These are phyloP conservation scores for Dendrostoma leiphaemia DNA, from an alignment of 2,329 filamentous ascomycete genomes.

Conservation along the genomic window DNA sequence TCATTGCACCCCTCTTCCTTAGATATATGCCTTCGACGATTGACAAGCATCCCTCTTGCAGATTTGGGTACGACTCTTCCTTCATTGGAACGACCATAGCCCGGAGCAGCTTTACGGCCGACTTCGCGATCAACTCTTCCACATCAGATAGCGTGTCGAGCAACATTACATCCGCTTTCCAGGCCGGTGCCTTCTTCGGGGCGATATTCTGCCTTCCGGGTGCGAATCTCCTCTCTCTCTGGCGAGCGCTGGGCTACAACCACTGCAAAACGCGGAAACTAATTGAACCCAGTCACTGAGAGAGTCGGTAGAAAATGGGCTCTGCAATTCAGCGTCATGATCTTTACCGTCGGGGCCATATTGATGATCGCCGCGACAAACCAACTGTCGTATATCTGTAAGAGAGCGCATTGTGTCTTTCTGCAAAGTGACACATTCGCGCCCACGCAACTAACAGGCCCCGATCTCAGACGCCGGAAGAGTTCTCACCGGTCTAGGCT, in stretches of 20 bases:
- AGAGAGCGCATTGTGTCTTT: conserved; percentile 35
- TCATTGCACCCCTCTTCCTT: no score
- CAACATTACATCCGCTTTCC: conserved; percentile 47
- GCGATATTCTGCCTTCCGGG: conserved; percentile 44
- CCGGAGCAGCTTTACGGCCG: conserved; percentile 43
- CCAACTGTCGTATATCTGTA: conserved; percentile 42
- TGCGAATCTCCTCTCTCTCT: conserved; percentile 33
- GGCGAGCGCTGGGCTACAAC: background rate
- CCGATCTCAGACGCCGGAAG: conserved; percentile 49
- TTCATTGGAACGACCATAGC: conserved; percentile 55
- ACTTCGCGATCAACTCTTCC: conserved; percentile 37
- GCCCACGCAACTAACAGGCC: background rate
- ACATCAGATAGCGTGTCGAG: conserved; percentile 38
- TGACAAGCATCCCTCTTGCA: no score
- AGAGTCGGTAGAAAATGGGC: conserved; percentile 49
- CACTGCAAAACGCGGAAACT: no score
- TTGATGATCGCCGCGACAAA: conserved; percentile 40
- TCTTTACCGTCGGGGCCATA: conserved; percentile 44
- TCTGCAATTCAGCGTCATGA: conserved; percentile 41
- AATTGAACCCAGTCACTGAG: conserved; percentile 45
- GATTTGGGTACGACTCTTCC: conserved; percentile 53
- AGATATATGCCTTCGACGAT: no score
- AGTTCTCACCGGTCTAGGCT: conserved; percentile 55
- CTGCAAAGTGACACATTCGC: no score
- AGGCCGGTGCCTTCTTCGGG: conserved; percentile 52